A percentile compares a stretch with the other conserved stretches of the same genome.
Evolutionary conservation across 805 yeast species (phyloP).

Genomic region (Metschnikowia lachancei): DNA sequence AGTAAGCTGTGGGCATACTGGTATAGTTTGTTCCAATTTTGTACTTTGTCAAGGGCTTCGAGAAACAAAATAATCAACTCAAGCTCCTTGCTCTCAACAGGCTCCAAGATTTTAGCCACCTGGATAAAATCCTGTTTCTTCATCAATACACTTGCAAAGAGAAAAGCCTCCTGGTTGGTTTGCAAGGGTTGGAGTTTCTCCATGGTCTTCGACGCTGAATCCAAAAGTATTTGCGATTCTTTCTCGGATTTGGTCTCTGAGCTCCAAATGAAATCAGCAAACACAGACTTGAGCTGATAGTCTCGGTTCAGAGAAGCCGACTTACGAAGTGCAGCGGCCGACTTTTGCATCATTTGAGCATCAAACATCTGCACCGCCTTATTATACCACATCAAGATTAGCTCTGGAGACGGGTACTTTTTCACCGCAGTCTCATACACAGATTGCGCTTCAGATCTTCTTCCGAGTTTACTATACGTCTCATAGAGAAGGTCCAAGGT

Average conservation of each 20-base stretch:
- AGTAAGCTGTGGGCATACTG: constrained; percentile 32
- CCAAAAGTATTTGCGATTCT: constrained; percentile 29
- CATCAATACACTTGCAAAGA: constrained; percentile 51
- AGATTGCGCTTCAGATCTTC: constrained; percentile 38
- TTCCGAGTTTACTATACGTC: constrained; percentile 37
- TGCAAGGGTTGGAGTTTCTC: constrained; percentile 50
- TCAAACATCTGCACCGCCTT: constrained; percentile 48
- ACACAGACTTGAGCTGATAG: constrained; percentile 54
- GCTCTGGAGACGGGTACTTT: constrained; percentile 50
- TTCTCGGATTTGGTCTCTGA: constrained; percentile 33
- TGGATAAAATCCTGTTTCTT: constrained; percentile 33
- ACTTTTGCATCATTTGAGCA: constrained; percentile 51
- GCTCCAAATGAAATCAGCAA: constrained; percentile 47
- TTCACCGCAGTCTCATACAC: constrained; percentile 58
- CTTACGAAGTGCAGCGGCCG: constrained; percentile 32
- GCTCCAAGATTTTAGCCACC: constrained; percentile 24
- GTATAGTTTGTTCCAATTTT: constrained; percentile 44
- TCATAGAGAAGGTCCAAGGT: constrained; percentile 48
- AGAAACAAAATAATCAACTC: constrained; percentile 59
- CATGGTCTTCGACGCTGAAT: constrained; percentile 40
- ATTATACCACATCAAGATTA: constrained; percentile 57
- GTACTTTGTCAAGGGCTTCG: constrained; percentile 41
- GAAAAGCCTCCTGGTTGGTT: constrained; percentile 64
- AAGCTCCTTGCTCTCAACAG: constrained; percentile 47
- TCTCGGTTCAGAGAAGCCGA: constrained; percentile 24